Evolutionary conservation across 2,329 filamentous ascomycete species (phyloP).

Genomic region (Coniella lustricola): DNA sequence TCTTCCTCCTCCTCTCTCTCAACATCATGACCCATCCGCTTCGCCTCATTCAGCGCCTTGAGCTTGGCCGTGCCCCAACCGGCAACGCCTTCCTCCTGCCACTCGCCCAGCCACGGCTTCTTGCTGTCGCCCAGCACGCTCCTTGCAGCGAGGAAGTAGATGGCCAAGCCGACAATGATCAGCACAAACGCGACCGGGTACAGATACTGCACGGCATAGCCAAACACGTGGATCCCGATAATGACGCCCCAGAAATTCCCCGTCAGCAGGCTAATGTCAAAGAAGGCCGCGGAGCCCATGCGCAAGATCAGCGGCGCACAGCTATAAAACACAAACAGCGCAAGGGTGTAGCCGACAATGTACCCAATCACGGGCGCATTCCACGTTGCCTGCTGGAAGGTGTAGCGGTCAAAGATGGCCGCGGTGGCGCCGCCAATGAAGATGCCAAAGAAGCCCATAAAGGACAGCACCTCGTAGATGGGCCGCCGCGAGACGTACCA

Average conservation of each 20-base stretch:
- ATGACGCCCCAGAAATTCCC: constrained; percentile 97
- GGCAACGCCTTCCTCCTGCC: constrained; percentile 73
- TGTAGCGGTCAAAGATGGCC: constrained; percentile 79
- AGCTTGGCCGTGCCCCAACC: constrained; percentile 82
- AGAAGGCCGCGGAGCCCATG: constrained; percentile 85
- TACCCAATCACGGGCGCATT: constrained; percentile 67
- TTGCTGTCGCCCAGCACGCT: constrained; percentile 76
- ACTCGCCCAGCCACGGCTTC: constrained; percentile 90
- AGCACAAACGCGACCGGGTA: constrained; percentile 94
- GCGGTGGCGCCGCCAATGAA: constrained; percentile 88
- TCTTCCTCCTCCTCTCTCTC: not conserved
- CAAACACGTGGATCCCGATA: constrained; percentile 83
- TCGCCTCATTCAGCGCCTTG: constrained; percentile 56
- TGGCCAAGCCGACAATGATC: constrained; percentile 77
- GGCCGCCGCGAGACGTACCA: constrained; percentile 84
- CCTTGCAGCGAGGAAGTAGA: constrained; percentile 76
- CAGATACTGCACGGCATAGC: constrained; percentile 72
- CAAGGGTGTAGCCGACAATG: constrained; percentile 81
- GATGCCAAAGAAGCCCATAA: constrained; percentile 81
- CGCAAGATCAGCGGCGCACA: constrained; percentile 82
- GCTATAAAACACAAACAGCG: constrained; percentile 78
- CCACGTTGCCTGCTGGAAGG: constrained; percentile 61
- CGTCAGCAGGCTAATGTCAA: constrained; percentile 90
- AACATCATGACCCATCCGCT: constrained; percentile 29
- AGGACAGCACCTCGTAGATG: constrained; percentile 87